Conservation (phyloP, 208 protist genomes). For the Naegleria lovaniensis region DNA sequence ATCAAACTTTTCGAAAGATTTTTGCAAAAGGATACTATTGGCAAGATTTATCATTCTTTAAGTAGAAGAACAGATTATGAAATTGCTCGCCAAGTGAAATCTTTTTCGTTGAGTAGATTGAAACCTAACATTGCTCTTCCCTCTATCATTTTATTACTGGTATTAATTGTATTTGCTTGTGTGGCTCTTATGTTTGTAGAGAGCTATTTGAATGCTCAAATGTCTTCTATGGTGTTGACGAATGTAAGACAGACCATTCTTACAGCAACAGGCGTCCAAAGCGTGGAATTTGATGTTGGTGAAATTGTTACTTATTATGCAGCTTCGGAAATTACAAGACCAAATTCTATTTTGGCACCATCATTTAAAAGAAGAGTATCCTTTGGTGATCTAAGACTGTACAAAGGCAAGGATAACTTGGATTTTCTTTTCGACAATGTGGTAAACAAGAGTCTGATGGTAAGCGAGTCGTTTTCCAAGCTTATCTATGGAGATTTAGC, state of each 20-base stretch:
- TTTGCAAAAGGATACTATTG: not conserved
- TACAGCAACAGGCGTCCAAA: not conserved
- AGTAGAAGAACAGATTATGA: not conserved
- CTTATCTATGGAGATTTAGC: not conserved
- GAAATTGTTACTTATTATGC: not conserved
- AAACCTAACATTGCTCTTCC: not conserved
- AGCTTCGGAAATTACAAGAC: not conserved
- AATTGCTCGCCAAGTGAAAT: no score
- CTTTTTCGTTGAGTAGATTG: not conserved
- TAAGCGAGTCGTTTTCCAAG: not conserved
- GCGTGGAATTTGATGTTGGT: not conserved
- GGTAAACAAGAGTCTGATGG: not conserved
- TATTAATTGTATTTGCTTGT: not conserved
- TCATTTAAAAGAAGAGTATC: not conserved
- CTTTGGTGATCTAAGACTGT: not conserved
- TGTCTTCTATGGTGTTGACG: not conserved
- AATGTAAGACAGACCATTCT: not conserved
- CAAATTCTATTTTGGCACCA: not conserved
- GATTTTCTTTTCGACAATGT: not conserved
- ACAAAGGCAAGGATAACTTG: not conserved
- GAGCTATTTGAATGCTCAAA: not conserved
- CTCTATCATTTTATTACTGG: not conserved
- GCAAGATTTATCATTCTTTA: not conserved
- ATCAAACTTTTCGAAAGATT: not conserved
- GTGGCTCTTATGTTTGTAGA: not conserved